Conservation (phyloP, 192 early-diverging fungal species). For the Backusella liffmaniae region DNA sequence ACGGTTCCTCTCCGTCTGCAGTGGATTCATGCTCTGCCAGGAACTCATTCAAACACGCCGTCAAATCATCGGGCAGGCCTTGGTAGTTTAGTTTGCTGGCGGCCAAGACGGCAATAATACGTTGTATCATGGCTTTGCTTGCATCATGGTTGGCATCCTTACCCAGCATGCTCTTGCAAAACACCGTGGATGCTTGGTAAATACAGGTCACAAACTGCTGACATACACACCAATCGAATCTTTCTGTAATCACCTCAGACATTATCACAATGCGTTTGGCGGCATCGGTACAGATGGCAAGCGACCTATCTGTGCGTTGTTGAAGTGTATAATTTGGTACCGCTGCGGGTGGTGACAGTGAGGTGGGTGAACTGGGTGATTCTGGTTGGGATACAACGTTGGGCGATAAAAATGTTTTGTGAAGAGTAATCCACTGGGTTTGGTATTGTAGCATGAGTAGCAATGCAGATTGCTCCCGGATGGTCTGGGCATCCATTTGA, state of each 20-base stretch:
- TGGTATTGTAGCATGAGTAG: constrained; percentile 37
- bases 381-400: background rate
- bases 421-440: constrained; percentile 33
- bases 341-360: background rate
- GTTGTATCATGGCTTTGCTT: constrained; percentile 26
- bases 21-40: constrained; percentile 18
- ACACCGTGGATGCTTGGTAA: constrained; percentile 29
- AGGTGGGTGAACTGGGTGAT: background rate
- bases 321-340: background rate
- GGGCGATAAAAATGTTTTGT: constrained; percentile 32
- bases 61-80: constrained; percentile 32
- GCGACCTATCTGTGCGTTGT: constrained; percentile 17
- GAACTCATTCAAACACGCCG: constrained; percentile 28
- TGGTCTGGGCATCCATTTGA: constrained; percentile 14
- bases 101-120: constrained; percentile 24
- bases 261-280: constrained; percentile 25
- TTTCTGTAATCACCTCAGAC: constrained; percentile 21
- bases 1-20: background rate
- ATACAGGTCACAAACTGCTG: constrained; percentile 34
- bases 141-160: background rate
- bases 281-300: constrained; percentile 30
- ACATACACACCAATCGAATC: constrained; percentile 30
- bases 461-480: constrained; percentile 25
- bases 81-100: constrained; percentile 22
- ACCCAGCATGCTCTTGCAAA: constrained; percentile 16